Base-by-base conservation (phyloP, 805 yeast genomes). In the Kregervanrija fluxuum region DNA sequence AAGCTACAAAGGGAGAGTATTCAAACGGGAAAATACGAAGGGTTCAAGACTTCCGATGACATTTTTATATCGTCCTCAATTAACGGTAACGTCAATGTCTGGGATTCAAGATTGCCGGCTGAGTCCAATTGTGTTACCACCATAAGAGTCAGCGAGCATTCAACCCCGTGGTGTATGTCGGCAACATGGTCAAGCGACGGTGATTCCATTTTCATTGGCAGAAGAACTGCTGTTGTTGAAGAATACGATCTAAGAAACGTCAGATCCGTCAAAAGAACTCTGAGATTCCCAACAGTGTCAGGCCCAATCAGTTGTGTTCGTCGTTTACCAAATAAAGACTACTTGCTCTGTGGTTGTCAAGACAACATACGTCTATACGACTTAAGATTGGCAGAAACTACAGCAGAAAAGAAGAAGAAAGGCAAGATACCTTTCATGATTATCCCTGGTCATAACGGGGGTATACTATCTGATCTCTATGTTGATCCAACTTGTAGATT, bases 401-500 rank as follows among this genome's bases (percentile, higher is more conserved):
- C 46, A 36, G 51, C 33, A 36, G 14, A 40, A 8, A 42, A 47
- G 56, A 71, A 58, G 42, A 41, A 49, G 32, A 60, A 59, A 45
- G 65, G 66, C 37, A 74, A 71, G 28, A 71, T 83, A 8, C 97
- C 97, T 13, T 93, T 91, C 59, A 73, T 82, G 61, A 90, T 95
- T 54, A 75, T 93, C 10, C 96, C 99, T 0, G 98, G 99, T 1
- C 98, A 93, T 62, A 96, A 87, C 57, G 98, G 99, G 40, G 96
- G 97, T 28, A 77, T 79, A 3, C 68, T 93, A 32, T 84, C 95
- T 40, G 79, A 80, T 42, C 67, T 93, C 50, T 71, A 77, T 44
- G 82, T 90, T 16, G 98, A 91, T 62, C 91, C 91, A 30, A 83
- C 93, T 2, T 87, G 95, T 35, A 67, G 93, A 49, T 93, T 85